Conservation (phyloP, 2,329 filamentous ascomycete genomes). For the Aaosphaeria arxii region DNA sequence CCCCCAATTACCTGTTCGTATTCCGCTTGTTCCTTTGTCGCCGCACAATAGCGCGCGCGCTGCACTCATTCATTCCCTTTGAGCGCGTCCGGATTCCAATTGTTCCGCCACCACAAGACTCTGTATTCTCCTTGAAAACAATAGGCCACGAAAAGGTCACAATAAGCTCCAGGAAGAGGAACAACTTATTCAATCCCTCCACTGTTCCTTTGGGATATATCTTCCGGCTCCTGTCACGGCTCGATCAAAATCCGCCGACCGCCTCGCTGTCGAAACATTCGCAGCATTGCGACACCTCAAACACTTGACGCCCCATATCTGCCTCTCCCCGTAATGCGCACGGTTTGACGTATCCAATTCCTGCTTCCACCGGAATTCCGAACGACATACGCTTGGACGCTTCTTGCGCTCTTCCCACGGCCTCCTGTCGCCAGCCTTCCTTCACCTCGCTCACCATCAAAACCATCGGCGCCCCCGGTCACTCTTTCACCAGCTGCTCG, state of each 20-base stretch:
- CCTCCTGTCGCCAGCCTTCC: constrained; percentile 7
- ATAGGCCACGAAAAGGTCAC: background rate
- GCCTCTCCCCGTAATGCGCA: constrained; percentile 27
- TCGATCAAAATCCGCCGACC: background rate
- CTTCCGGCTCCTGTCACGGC: background rate
- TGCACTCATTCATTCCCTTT: background rate
- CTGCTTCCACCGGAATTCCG: constrained; percentile 1
- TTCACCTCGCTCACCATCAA: constrained; percentile 14
- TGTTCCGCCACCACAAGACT: background rate
- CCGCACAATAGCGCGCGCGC: background rate
- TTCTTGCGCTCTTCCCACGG: constrained; percentile 8
- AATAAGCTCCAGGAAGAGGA: background rate
- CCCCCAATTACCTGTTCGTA: background rate
- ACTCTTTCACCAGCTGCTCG: constrained; percentile 18
- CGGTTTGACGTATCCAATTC: constrained; percentile 15
- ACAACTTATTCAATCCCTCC: background rate
- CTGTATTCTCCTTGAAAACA: background rate
- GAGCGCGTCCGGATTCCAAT: background rate
- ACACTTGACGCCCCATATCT: constrained; percentile 27
- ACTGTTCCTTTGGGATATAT: background rate
- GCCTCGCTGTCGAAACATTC: constrained; percentile 20
- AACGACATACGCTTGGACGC: constrained; percentile 6
- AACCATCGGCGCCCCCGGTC: constrained; percentile 19
- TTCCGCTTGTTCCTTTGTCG: background rate
- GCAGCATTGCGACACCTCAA: constrained; percentile 25